Conservation (phyloP, 179 eudicot species). For the Beta lomatogona region DNA sequence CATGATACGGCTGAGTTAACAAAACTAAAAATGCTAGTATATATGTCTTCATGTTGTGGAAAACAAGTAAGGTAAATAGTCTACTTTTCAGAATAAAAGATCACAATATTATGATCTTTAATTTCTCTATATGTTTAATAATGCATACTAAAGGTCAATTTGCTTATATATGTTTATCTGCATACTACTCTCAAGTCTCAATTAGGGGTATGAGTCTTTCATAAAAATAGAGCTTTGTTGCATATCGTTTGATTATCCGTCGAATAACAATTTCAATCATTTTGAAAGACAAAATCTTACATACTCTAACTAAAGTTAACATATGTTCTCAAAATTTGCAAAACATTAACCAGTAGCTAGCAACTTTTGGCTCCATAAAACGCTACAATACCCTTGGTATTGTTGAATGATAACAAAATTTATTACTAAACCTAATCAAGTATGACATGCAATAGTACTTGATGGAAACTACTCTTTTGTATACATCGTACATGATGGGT, state of each 20-base stretch:
- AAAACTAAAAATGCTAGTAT: too few species aligned
- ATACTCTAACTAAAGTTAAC: neutral
- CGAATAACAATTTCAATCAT: slow-evolving; percentile 1
- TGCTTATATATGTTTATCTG: too few species aligned
- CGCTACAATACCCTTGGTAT: slow-evolving; percentile 12
- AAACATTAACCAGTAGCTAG: slow-evolving; percentile 5
- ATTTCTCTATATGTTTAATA: too few species aligned
- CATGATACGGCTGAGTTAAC: too few species aligned
- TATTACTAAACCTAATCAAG: neutral
- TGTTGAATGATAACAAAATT: neutral
- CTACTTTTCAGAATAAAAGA: too few species aligned
- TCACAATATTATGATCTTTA: too few species aligned
- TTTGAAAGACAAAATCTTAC: slow-evolving; percentile 1
- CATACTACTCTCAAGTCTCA: too few species aligned
- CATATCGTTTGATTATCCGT: neutral
- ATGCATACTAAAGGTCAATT: too few species aligned
- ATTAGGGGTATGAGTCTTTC: too few species aligned
- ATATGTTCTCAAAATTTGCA: neutral
- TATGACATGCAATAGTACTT: neutral
- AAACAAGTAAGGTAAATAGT: too few species aligned
- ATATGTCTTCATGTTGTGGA: too few species aligned
- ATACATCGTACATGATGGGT: slow-evolving; percentile 6
- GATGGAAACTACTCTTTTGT: neutral
- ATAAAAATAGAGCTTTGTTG: too few species aligned
- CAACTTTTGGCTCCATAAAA: slow-evolving; percentile 3